Evolutionary conservation across 371 early-diverging fungal species (phyloP).

Genomic region (Mucor circinelloides): DNA sequence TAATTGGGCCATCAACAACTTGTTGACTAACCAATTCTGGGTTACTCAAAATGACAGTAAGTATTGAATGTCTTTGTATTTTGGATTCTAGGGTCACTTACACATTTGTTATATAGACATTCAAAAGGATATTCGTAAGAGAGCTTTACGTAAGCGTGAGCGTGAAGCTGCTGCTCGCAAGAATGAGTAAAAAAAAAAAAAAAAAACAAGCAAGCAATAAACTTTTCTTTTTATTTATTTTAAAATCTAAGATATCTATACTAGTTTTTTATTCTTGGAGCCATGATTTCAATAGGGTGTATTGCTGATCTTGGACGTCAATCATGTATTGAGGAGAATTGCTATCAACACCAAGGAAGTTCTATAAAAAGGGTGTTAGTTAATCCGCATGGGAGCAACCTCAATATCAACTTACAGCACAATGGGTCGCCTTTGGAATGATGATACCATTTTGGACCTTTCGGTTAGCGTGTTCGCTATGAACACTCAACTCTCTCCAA

Average conservation of each 20-base stretch:
- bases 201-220: background rate
- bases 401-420: constrained; percentile 13
- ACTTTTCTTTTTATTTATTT: background rate
- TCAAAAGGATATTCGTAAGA: constrained; percentile 71
- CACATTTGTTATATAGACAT: constrained; percentile 33
- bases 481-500: constrained; percentile 56
- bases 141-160: constrained; percentile 73
- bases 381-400: background rate
- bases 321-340: constrained; percentile 1
- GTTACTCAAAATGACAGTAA: constrained; percentile 65
- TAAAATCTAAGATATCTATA: background rate
- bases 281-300: background rate
- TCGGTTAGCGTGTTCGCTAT: constrained; percentile 3
- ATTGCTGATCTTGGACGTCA: constrained; percentile 11
- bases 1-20: constrained; percentile 74
- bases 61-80: background rate
- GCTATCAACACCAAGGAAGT: background rate
- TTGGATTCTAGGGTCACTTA: background rate
- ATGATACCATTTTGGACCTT: constrained; percentile 9
- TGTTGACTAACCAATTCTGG: constrained; percentile 65
- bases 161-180: constrained; percentile 59
- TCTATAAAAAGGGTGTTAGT: background rate
- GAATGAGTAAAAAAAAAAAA: constrained; percentile 2
- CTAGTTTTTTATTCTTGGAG: background rate
- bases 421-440: constrained; percentile 19